These are phyloP conservation scores for Kodamaea alishanica DNA, from an alignment of 1,139 yeast genomes.

Conservation along the genomic window DNA sequence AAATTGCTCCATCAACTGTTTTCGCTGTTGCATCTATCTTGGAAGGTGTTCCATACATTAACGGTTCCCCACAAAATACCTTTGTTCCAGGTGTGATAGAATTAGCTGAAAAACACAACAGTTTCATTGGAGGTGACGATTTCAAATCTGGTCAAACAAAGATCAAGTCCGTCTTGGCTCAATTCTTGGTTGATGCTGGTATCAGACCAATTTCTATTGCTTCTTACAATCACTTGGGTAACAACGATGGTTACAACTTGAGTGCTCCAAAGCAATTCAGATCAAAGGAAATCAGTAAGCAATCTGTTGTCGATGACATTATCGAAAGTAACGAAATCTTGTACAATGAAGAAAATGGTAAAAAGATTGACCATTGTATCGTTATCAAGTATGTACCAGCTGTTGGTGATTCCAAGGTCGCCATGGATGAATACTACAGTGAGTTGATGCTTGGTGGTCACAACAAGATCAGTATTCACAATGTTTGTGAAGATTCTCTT, in stretches of 20 bases:
- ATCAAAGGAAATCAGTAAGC: conserved; percentile 91
- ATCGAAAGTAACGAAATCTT: conserved; percentile 83
- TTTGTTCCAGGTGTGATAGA: conserved; percentile 94
- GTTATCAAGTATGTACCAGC: conserved; percentile 93
- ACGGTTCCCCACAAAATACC: conserved; percentile 97
- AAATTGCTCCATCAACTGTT: conserved; percentile 85
- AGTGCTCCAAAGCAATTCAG: conserved; percentile 91
- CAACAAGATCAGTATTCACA: conserved; percentile 88
- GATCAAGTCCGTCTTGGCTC: conserved; percentile 91
- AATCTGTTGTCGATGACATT: conserved; percentile 91
- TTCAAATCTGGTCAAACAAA: conserved; percentile 97
- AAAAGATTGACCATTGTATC: conserved; percentile 86
- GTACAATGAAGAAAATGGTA: conserved; percentile 78
- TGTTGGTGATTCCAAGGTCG: conserved; percentile 94
- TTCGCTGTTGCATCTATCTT: conserved; percentile 91
- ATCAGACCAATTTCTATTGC: conserved; percentile 92
- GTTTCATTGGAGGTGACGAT: conserved; percentile 95
- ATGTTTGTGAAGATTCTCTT: conserved; percentile 93
- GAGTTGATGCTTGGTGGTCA: conserved; percentile 98
- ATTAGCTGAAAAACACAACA: conserved; percentile 72
- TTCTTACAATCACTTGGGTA: conserved; percentile 93
- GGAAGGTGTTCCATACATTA: conserved; percentile 84
- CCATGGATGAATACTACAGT: conserved; percentile 97
- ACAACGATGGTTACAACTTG: conserved; percentile 92
- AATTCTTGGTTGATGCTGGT: conserved; percentile 95